Evolutionary conservation across 164 flowering plant genomes (phyloP), one percentile per base, ranked within the genome.

Genomic region (Buxus sempervirens): DNA sequence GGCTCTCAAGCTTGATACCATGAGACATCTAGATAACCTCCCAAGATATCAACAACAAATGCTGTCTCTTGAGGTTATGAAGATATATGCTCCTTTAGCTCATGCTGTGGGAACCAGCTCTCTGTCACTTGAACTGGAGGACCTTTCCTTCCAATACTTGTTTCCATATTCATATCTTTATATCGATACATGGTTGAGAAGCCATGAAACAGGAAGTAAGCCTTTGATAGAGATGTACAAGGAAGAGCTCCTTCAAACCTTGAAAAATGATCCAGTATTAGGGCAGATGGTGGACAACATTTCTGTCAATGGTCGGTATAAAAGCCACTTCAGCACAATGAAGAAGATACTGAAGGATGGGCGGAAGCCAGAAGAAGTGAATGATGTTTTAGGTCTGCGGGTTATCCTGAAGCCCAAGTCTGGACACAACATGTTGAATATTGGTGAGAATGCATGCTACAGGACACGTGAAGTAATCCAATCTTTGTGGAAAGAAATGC

Each of bases 271-370:
- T 78, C 69, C 80, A 26, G 25, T 71, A 19, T 74, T 95, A 57
- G 70, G 76, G 13, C 82, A 75, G 0, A 76, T 88, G 91, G 90
- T 88, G 48, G 81, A 81, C 56, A 80, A 80, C 27, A 76, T 91
- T 63, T 75, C 77, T 16, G 81, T 90, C 41, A 76, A 79, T 65
- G 92, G 97, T 58, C 96, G 97, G n/a, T 85, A 86, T 63, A 95
- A 95, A 75, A 95, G 94, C 64, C 92, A 90, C 53, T 95, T 82
- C 72, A 91, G 97, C 78, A 95, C 96, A 49, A 91, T 95, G 96
- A 90, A 89, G 81, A 95, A 95, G 77, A 88, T 95, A 54, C 48
- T 91, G 68, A 87, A 71, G 72, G 96, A 91, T 80, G 96, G 96
- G 3, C 88, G 97, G 58, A 83, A 73, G 69, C 88, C 85, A 1